A percentile compares a stretch with the other conserved stretches of the same genome.
Evolutionary conservation across 148 eudicot genomes (phyloP).

Genomic region (Silene latifolia): DNA sequence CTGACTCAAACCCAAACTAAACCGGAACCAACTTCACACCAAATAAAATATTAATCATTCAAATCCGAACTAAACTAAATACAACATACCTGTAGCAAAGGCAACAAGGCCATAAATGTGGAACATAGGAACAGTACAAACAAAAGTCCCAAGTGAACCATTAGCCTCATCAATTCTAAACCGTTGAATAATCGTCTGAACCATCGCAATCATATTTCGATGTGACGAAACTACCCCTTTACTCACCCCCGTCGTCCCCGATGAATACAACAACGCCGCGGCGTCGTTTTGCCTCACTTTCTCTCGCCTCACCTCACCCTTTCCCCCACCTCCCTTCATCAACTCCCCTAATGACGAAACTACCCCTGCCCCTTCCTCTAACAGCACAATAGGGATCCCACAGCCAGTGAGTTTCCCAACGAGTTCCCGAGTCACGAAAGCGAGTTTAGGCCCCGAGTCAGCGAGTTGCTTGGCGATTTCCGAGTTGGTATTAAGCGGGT

Average conservation of each 20-base stretch:
- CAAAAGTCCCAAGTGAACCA: constrained; percentile 30
- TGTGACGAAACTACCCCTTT: constrained; percentile 92
- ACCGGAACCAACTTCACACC: too few species aligned
- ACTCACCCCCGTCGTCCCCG: constrained; percentile 92
- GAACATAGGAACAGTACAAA: constrained; percentile 94
- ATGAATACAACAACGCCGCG: constrained; percentile 80
- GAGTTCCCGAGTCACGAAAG: constrained; percentile 57
- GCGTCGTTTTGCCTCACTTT: constrained; percentile 63
- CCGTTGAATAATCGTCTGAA: constrained; percentile 43
- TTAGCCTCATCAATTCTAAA: constrained; percentile 34
- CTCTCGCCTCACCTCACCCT: constrained; percentile 31
- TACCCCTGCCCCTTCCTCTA: constrained; percentile 19
- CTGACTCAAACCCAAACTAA: too few species aligned
- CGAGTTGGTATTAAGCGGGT: constrained; percentile 60
- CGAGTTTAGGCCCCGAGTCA: constrained; percentile 64
- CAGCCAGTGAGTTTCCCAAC: constrained; percentile 43
- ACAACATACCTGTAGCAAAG: constrained; percentile 53
- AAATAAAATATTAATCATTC: too few species aligned
- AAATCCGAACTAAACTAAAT: background rate
- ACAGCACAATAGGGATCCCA: constrained; percentile 39
- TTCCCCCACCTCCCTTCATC: constrained; percentile 37
- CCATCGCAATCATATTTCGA: constrained; percentile 74
- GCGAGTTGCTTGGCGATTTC: constrained; percentile 64
- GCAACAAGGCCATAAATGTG: constrained; percentile 84
- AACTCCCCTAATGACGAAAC: constrained; percentile 43